phyloP scores from a whole-genome alignment of 306 rosid genomes.

The Elaeagnus macrophylla region DNA sequence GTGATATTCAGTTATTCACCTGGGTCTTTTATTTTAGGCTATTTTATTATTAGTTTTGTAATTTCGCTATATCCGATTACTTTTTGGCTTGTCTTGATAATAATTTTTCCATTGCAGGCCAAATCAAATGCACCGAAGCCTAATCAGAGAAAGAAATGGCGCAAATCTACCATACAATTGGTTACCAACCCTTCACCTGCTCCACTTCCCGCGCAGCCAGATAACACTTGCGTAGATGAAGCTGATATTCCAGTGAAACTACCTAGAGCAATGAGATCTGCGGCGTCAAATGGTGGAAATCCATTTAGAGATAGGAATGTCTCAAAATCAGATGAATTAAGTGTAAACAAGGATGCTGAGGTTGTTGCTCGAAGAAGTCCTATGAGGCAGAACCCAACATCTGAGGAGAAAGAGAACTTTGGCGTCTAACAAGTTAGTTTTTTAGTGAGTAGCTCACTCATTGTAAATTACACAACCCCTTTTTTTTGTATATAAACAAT shows the following conservation, averaged over 20 bases:
- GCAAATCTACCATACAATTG: slow-evolving; percentile 52
- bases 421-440: slow-evolving; percentile 27
- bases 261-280: slow-evolving; percentile 52
- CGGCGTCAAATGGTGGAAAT: slow-evolving; percentile 30
- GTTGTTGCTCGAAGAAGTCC: slow-evolving; percentile 32
- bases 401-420: slow-evolving; percentile 74
- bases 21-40: too few species aligned
- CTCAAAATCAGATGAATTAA: slow-evolving; percentile 37
- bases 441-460: slow-evolving; percentile 4
- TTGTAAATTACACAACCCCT: neutral
- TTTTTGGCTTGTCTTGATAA: neutral
- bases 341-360: slow-evolving; percentile 36
- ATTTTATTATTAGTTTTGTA: too few species aligned
- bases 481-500: too few species aligned
- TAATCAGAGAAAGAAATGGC: slow-evolving; percentile 65
- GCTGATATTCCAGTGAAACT: slow-evolving; percentile 14
- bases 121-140: slow-evolving; percentile 54
- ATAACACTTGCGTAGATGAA: too few species aligned
- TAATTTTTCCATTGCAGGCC: slow-evolving; percentile 23
- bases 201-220: slow-evolving; percentile 21
- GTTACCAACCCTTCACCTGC: slow-evolving; percentile 39
- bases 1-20: too few species aligned
- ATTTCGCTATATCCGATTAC: too few species aligned
- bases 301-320: slow-evolving; percentile 64
- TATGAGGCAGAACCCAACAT: slow-evolving; percentile 26